Conservation (phyloP, 176 grass and related monocot genomes). For the Leersia perrieri region DNA sequence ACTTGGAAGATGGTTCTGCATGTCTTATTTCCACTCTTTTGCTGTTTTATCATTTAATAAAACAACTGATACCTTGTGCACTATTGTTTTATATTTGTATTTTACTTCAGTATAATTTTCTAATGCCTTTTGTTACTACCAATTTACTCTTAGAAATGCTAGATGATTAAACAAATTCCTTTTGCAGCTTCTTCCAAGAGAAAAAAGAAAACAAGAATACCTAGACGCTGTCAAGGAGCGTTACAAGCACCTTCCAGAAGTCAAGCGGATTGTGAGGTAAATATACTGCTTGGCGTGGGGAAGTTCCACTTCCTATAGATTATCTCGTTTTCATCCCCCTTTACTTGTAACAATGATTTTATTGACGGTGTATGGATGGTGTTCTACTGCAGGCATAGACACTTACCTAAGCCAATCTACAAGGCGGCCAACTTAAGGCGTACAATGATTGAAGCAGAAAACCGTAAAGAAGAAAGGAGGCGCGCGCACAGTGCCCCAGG, state of each 20-base stretch:
- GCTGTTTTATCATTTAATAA: not conserved
- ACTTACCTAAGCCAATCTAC: slow-evolving; percentile 90
- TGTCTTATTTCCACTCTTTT: not conserved
- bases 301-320: not conserved
- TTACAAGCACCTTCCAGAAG: slow-evolving; percentile 78
- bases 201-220: slow-evolving; percentile 84
- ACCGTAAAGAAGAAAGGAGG: slow-evolving; percentile 57
- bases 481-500: slow-evolving; percentile 76
- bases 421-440: slow-evolving; percentile 68
- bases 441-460: slow-evolving; percentile 72
- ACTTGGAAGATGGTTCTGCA: not conserved
- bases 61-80: not conserved
- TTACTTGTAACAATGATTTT: not conserved
- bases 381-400: slow-evolving; percentile 59
- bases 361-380: not conserved
- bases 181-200: slow-evolving; percentile 87
- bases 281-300: not conserved
- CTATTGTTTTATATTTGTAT: not conserved
- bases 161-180: not conserved
- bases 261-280: slow-evolving; percentile 78
- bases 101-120: not conserved
- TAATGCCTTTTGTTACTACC: not conserved
- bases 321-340: not conserved
- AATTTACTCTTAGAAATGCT: not conserved
- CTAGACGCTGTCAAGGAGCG: slow-evolving; percentile 69